A percentile compares a stretch with the other conserved stretches of the same genome.
These are phyloP conservation scores for Nakaseomyces uthaithaninus DNA, from an alignment of 1,139 yeast genomes.

Conservation along the genomic window DNA sequence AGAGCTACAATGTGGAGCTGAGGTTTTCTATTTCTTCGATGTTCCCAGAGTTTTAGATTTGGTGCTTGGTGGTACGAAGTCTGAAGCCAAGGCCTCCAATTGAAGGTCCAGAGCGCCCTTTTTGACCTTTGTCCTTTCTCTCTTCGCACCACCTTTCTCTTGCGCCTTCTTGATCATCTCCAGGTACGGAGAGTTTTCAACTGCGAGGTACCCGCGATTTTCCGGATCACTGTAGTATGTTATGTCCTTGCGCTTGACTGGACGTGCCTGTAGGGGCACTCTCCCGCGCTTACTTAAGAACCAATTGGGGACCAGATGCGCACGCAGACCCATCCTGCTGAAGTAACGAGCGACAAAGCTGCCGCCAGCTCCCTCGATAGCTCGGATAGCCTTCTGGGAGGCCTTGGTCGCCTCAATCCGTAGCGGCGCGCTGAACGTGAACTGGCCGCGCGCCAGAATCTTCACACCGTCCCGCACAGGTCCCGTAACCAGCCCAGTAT, in stretches of 20 bases:
- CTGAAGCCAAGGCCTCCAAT: slow-evolving; percentile 16
- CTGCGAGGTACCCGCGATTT: slow-evolving; percentile 65
- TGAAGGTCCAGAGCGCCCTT: slow-evolving; percentile 25
- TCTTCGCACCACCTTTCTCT: slow-evolving; percentile 20
- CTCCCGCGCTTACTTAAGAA: slow-evolving; percentile 64
- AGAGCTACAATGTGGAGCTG: neutral
- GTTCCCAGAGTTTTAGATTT: slow-evolving; percentile 5
- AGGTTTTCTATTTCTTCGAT: neutral
- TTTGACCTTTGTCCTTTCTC: slow-evolving; percentile 17
- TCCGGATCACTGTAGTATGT: slow-evolving; percentile 64
- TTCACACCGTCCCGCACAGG: slow-evolving; percentile 73
- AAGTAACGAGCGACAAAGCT: slow-evolving; percentile 66
- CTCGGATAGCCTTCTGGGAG: slow-evolving; percentile 59
- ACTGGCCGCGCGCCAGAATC: slow-evolving; percentile 62
- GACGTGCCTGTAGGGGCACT: slow-evolving; percentile 79
- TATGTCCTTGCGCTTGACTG: slow-evolving; percentile 74
- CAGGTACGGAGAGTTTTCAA: slow-evolving; percentile 31
- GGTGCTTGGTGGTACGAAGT: slow-evolving; percentile 1
- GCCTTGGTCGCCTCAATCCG: slow-evolving; percentile 79
- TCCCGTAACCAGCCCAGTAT: slow-evolving; percentile 66
- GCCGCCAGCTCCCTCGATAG: slow-evolving; percentile 68
- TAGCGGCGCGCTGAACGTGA: slow-evolving; percentile 49
- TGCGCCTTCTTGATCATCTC: slow-evolving; percentile 26
- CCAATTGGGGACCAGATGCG: slow-evolving; percentile 68
- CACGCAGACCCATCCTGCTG: slow-evolving; percentile 56